phyloP scores from a whole-genome alignment of 2,329 filamentous ascomycete species.

The Monosporascus sp. region DNA sequence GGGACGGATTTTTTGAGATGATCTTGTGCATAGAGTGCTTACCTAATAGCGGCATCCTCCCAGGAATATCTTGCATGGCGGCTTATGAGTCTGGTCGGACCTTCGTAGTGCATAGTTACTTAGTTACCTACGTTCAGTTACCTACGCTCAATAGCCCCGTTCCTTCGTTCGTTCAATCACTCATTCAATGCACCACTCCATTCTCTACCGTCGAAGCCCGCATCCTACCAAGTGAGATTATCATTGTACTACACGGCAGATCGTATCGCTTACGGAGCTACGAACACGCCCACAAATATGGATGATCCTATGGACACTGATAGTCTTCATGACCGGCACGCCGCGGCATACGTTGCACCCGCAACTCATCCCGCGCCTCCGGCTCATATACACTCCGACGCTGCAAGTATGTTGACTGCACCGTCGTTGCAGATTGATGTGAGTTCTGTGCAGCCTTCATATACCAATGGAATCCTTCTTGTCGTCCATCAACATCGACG shows the following conservation, averaged over 20 bases:
- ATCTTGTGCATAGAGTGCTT: no score
- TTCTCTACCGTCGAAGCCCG: not conserved
- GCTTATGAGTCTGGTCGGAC: no score
- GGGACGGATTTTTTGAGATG: not conserved
- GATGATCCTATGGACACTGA: not conserved
- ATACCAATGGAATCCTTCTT: not conserved
- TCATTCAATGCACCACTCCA: no score
- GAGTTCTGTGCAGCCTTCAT: not conserved
- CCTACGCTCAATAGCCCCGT: no score
- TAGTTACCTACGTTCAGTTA: no score
- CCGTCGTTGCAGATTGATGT: slow-evolving; percentile 1
- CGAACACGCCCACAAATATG: not conserved
- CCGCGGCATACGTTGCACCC: not conserved
- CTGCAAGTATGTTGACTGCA: not conserved
- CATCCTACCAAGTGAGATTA: not conserved
- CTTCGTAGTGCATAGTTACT: no score
- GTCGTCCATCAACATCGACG: not conserved
- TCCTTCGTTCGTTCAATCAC: no score
- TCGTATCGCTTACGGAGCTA: not conserved
- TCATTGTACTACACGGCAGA: not conserved
- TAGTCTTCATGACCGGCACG: not conserved
- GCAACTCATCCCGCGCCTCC: not conserved
- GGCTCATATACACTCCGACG: not conserved
- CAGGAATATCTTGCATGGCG: no score
- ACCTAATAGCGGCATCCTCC: no score